phyloP scores from a whole-genome alignment of 108 stramenopile genomes.

The Skeletonema costatum region DNA sequence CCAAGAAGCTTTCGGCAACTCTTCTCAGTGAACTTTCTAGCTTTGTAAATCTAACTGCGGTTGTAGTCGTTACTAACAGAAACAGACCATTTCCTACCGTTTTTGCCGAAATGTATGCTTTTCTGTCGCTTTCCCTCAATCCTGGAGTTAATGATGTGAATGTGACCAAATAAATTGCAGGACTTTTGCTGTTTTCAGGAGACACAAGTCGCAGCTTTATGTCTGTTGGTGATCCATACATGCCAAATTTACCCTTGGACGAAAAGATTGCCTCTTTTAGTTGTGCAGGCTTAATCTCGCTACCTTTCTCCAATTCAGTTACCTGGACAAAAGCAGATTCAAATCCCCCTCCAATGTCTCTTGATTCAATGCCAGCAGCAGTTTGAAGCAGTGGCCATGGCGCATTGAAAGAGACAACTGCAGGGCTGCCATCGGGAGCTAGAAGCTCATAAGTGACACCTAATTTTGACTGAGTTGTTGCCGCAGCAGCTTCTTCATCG shows the following conservation, averaged over 20 bases:
- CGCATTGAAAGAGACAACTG: conserved; percentile 33
- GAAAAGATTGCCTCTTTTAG: conserved; percentile 50
- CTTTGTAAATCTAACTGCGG: conserved; percentile 51
- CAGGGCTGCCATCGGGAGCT: conserved; percentile 43
- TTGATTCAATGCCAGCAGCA: conserved; percentile 67
- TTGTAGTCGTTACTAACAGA: conserved; percentile 69
- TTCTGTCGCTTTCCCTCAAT: conserved; percentile 82
- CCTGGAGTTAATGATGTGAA: conserved; percentile 83
- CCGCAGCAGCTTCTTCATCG: conserved; percentile 32
- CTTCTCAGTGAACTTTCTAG: conserved; percentile 48
- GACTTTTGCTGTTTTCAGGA: background rate
- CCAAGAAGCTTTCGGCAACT: conserved; percentile 58
- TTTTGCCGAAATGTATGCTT: conserved; percentile 50
- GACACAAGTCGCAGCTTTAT: conserved; percentile 50
- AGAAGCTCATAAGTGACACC: conserved; percentile 39
- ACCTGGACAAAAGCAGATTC: conserved; percentile 84
- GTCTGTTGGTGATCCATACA: conserved; percentile 61
- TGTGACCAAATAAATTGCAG: conserved; percentile 46
- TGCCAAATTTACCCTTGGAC: conserved; percentile 68
- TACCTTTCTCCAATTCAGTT: conserved; percentile 50
- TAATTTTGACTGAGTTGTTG: conserved; percentile 12
- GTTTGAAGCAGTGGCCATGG: conserved; percentile 61
- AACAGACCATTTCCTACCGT: conserved; percentile 45
- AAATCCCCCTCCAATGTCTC: conserved; percentile 61
- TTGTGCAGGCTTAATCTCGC: conserved; percentile 25